A percentile compares a stretch with the other conserved stretches of the same genome.
These are phyloP conservation scores for Populus hybrid DNA, from an alignment of 441 rosid genomes.

Conservation along the genomic window DNA sequence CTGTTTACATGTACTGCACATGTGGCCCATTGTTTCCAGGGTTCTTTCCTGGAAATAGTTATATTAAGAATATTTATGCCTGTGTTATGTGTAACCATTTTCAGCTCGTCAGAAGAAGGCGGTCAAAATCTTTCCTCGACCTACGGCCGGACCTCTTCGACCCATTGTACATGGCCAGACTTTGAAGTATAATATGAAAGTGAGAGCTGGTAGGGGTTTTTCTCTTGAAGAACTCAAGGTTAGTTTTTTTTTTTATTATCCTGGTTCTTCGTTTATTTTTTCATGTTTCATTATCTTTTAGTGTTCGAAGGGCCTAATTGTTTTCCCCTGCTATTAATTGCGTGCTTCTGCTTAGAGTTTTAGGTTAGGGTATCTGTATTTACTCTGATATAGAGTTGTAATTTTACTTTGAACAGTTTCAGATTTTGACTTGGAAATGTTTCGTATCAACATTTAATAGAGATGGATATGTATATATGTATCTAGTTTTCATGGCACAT, in stretches of 20 bases:
- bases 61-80: not conserved
- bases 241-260: not conserved
- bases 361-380: not conserved
- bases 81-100: not conserved
- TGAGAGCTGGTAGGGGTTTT: constrained; percentile 72
- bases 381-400: not conserved
- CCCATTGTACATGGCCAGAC: constrained; percentile 82
- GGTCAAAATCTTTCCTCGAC: constrained; percentile 74
- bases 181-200: constrained; percentile 73
- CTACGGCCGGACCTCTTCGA: constrained; percentile 70
- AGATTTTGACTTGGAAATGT: not conserved
- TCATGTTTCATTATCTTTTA: not conserved
- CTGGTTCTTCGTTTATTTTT: not conserved
- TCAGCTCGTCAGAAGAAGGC: constrained; percentile 81
- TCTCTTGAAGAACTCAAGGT: constrained; percentile 84
- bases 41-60: not conserved
- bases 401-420: too few relatives aligned
- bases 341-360: not conserved
- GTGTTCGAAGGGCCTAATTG: not conserved
- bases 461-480: not conserved
- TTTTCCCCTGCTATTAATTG: not conserved
- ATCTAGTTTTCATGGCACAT: not conserved
- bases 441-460: not conserved
- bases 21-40: not conserved
- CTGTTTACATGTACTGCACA: not conserved